Evolutionary conservation across 1,284 basidiomycete species (phyloP).

Genomic region (Pyrrhoderma noxium): DNA sequence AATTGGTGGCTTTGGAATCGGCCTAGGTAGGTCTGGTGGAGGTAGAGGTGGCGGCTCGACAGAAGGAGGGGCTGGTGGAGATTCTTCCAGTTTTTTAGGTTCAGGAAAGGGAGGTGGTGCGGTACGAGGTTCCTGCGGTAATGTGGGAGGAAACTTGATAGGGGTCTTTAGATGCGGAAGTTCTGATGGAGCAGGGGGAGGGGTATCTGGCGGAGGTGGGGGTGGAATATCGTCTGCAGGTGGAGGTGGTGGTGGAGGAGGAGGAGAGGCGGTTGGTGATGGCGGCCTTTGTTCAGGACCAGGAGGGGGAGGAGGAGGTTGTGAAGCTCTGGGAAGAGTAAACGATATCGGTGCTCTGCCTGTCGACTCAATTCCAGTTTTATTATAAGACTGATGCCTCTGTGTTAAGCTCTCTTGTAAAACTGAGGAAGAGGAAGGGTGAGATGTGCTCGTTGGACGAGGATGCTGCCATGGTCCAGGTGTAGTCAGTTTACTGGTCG

Average conservation of each 20-base stretch:
- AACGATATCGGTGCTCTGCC: slow-evolving; percentile 21
- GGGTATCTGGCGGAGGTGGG: slow-evolving; percentile 15
- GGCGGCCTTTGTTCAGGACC: slow-evolving; percentile 1
- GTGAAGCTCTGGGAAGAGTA: slow-evolving; percentile 20
- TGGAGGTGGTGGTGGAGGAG: slow-evolving; percentile 21
- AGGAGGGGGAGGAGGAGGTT: slow-evolving; percentile 16
- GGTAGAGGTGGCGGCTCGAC: slow-evolving; percentile 24
- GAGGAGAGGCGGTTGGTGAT: slow-evolving; percentile 11
- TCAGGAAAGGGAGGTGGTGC: slow-evolving; percentile 17
- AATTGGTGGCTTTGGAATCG: slow-evolving; percentile 16
- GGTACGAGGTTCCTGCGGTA: slow-evolving; percentile 13
- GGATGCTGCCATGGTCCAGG: slow-evolving; percentile 2
- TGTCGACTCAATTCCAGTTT: slow-evolving; percentile 5
- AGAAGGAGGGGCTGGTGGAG: slow-evolving; percentile 15
- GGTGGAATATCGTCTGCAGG: slow-evolving; percentile 5
- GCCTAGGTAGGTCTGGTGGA: slow-evolving; percentile 20
- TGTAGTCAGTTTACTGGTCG: background rate
- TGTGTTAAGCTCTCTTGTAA: background rate
- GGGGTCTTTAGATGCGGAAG: slow-evolving; percentile 1
- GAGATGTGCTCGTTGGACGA: slow-evolving; percentile 6
- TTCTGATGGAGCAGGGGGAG: slow-evolving; percentile 9
- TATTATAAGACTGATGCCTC: slow-evolving; percentile 5
- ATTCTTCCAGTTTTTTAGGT: background rate
- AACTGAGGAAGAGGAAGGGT: background rate
- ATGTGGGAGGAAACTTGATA: slow-evolving; percentile 8